Evolutionary conservation across 2,329 filamentous ascomycete species (phyloP).

Genomic region (Coniochaeta prunicola): DNA sequence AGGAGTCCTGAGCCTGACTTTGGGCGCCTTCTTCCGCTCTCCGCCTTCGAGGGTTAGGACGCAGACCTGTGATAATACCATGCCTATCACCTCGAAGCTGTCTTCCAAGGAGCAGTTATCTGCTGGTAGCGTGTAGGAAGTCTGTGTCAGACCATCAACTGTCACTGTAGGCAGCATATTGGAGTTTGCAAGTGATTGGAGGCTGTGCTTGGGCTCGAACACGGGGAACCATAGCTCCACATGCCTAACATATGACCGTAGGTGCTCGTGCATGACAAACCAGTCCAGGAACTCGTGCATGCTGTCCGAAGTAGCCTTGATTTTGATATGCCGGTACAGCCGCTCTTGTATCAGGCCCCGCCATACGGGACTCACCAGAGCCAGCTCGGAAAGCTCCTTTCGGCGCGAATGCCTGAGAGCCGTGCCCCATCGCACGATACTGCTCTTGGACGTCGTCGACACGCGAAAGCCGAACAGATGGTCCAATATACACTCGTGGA

Average conservation of each 20-base stretch:
- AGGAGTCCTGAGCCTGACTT: constrained; percentile 41
- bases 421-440: constrained; percentile 55
- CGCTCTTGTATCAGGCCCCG: constrained; percentile 61
- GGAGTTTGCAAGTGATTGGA: constrained; percentile 32
- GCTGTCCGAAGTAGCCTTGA: constrained; percentile 62
- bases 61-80: constrained; percentile 51
- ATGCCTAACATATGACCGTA: constrained; percentile 60
- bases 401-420: constrained; percentile 59
- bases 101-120: constrained; percentile 66
- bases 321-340: constrained; percentile 68
- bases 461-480: constrained; percentile 63
- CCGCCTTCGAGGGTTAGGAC: constrained; percentile 71
- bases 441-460: constrained; percentile 50
- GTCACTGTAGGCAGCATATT: constrained; percentile 45
- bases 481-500: constrained; percentile 66
- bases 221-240: constrained; percentile 75
- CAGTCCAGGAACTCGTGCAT: constrained; percentile 53
- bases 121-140: constrained; percentile 50
- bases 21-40: constrained; percentile 67
- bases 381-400: constrained; percentile 59
- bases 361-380: constrained; percentile 58
- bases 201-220: constrained; percentile 50
- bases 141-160: constrained; percentile 46
- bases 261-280: constrained; percentile 50
- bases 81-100: constrained; percentile 56